Conservation (phyloP, 225 moss, liverwort and hornwort species). For the Marchantia polymorpha region DNA sequence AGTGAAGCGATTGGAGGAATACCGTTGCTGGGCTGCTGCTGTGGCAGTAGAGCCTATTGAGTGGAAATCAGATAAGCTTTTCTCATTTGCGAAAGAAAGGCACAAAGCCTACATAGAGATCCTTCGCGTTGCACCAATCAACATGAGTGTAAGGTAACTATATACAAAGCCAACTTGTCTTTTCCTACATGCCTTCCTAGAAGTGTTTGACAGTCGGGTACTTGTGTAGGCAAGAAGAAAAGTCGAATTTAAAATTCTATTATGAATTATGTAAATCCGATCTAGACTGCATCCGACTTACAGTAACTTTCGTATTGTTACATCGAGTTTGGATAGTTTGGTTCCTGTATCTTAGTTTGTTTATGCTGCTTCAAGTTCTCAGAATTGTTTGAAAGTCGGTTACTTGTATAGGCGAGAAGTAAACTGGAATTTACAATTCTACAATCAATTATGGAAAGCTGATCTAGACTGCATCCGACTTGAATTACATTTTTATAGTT, state of each 20-base stretch:
- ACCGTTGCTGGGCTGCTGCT: conserved; percentile 85
- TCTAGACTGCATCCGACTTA: neutral
- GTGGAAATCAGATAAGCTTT: conserved; percentile 68
- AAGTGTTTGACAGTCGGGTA: too few relatives aligned
- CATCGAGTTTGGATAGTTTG: neutral
- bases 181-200: too few relatives aligned
- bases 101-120: conserved; percentile 83
- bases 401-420: too few relatives aligned
- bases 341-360: too few relatives aligned
- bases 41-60: conserved; percentile 72
- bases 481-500: neutral
- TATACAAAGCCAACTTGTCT: too few relatives aligned
- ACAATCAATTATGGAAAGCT: neutral
- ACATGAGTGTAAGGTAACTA: conserved; percentile 72
- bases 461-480: neutral
- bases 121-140: conserved; percentile 75
- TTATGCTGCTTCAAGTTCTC: neutral
- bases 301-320: neutral
- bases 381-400: too few relatives aligned
- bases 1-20: conserved; percentile 62
- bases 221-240: too few relatives aligned
- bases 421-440: neutral
- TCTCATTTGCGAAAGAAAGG: conserved; percentile 70
- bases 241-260: neutral
- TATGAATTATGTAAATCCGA: neutral